Percentiles rank a stretch among this genome's conserved stretches.
These are phyloP conservation scores for Aspergillus melleus DNA, from an alignment of 2,329 filamentous ascomycete genomes.

Conservation along the genomic window DNA sequence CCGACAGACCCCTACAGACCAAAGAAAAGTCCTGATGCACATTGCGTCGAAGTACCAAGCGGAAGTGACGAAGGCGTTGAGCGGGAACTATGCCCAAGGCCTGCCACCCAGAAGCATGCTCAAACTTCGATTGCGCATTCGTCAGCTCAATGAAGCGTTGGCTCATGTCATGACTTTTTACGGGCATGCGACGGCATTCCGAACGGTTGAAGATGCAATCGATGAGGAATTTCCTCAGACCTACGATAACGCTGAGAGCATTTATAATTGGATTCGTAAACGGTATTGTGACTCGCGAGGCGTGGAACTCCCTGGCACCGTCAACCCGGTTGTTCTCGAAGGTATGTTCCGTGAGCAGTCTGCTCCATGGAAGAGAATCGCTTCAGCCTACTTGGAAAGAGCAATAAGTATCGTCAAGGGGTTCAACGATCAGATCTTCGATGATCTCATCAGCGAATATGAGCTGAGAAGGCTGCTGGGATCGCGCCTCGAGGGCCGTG, in stretches of 20 bases:
- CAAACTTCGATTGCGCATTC: neutral
- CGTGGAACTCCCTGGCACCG: neutral
- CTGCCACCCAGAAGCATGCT: neutral
- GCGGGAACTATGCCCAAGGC: neutral
- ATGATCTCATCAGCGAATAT: neutral
- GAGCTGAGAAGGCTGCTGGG: neutral
- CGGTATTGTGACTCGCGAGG: neutral
- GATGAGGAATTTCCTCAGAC: too few relatives aligned
- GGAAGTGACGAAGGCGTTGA: neutral
- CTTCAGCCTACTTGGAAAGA: neutral
- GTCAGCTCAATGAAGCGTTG: neutral
- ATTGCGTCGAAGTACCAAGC: neutral
- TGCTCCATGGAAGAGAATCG: neutral
- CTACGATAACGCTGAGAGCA: neutral
- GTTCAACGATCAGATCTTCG: neutral
- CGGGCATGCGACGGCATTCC: neutral
- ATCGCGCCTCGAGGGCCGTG: neutral
- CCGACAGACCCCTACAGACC: neutral
- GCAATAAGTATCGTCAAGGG: neutral
- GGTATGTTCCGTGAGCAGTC: neutral
- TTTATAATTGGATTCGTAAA: neutral
- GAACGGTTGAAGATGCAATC: too few relatives aligned
- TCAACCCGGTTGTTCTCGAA: neutral
- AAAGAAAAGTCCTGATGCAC: neutral
- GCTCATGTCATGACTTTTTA: neutral